Percentiles rank a stretch among this genome's conserved stretches.
These are phyloP conservation scores for Saccharomycopsis javanensis DNA, from an alignment of 805 yeast species.

Conservation along the genomic window DNA sequence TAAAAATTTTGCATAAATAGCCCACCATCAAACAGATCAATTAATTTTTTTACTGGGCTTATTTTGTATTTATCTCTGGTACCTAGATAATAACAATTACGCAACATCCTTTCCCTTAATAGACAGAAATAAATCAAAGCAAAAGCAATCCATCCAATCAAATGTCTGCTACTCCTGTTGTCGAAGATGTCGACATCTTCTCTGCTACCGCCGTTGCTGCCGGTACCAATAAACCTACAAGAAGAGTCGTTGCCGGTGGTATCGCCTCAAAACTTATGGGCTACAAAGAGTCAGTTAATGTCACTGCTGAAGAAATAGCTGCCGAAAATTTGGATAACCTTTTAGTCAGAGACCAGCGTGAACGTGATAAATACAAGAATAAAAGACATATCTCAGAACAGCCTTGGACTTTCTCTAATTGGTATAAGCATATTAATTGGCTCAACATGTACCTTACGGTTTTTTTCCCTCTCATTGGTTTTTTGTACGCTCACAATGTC, in stretches of 20 bases:
- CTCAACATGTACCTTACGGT: constrained; percentile 57
- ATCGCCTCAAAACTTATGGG: constrained; percentile 75
- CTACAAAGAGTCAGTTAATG: constrained; percentile 58
- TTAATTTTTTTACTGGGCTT: no score
- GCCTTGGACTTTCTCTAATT: constrained; percentile 66
- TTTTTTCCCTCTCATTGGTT: constrained; percentile 48
- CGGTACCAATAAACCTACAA: constrained; percentile 61
- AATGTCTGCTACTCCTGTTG: background rate
- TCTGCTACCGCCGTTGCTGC: constrained; percentile 73
- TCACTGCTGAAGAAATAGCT: constrained; percentile 55
- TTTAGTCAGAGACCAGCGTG: constrained; percentile 35
- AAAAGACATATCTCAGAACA: constrained; percentile 59
- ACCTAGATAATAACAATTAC: no score
- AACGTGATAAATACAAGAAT: constrained; percentile 29
- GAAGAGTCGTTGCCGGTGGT: constrained; percentile 71
- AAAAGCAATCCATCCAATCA: no score
- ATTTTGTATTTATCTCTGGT: no score
- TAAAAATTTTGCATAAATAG: no score
- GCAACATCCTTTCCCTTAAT: no score
- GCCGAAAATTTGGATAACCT: constrained; percentile 40
- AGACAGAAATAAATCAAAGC: no score
- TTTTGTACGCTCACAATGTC: constrained; percentile 23
- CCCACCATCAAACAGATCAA: no score
- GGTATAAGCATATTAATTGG: constrained; percentile 75
- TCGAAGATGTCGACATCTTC: constrained; percentile 46